Conservation (phyloP, 2,329 filamentous ascomycete species). For the Xylaria sp. region DNA sequence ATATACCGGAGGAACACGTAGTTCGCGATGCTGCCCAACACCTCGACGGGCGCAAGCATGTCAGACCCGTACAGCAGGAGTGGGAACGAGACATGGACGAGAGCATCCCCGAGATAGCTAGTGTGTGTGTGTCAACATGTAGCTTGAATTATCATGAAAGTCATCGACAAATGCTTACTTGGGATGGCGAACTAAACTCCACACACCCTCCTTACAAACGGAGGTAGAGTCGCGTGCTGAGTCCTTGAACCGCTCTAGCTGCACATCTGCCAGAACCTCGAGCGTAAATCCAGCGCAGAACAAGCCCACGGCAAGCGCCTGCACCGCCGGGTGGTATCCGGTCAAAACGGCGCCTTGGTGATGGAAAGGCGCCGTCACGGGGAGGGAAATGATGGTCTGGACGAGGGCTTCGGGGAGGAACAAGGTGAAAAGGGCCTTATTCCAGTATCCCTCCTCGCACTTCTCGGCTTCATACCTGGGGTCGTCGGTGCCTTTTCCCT, state of each 20-base stretch:
- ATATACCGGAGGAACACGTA: constrained; percentile 68
- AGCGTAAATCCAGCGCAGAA: constrained; percentile 67
- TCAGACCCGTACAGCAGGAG: constrained; percentile 66
- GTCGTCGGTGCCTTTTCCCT: constrained; percentile 60
- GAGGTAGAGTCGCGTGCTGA: constrained; percentile 53
- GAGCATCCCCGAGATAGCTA: constrained; percentile 71
- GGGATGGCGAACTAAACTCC: constrained; percentile 70
- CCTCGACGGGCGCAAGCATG: constrained; percentile 64
- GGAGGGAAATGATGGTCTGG: constrained; percentile 66
- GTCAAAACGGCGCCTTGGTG: constrained; percentile 53
- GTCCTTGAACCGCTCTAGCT: constrained; percentile 63
- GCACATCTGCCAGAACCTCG: constrained; percentile 67
- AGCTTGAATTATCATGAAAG: not conserved
- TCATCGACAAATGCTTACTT: constrained; percentile 61
- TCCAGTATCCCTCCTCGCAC: constrained; percentile 67
- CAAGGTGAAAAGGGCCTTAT: constrained; percentile 62
- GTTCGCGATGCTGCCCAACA: constrained; percentile 67
- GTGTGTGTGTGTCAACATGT: not conserved
- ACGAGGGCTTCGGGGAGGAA: constrained; percentile 69
- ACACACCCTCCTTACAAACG: constrained; percentile 67
- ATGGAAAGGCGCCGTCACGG: constrained; percentile 67
- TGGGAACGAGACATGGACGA: constrained; percentile 70
- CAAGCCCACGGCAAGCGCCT: constrained; percentile 62
- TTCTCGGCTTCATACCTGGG: constrained; percentile 65
- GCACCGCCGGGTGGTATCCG: constrained; percentile 45